These are phyloP conservation scores for Vanderwaltozyma verrucispora DNA, from an alignment of 805 yeast species.

Conservation along the genomic window DNA sequence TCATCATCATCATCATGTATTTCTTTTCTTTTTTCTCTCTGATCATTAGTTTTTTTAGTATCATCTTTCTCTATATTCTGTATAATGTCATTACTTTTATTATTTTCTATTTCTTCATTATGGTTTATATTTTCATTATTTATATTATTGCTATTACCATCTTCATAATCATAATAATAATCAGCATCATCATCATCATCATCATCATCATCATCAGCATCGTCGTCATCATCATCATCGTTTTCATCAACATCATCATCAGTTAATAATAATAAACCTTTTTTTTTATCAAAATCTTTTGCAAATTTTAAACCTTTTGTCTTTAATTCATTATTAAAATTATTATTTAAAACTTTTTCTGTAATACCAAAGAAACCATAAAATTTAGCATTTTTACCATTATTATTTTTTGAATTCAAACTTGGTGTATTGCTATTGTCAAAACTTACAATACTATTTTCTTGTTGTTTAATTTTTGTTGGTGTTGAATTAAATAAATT, in stretches of 20 bases:
- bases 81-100: no score
- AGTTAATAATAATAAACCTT: not conserved
- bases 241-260: not conserved
- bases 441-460: not conserved
- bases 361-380: not conserved
- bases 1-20: not conserved
- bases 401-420: constrained; percentile 1
- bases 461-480: no score
- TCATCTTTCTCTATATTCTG: no score
- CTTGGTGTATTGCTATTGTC: no score
- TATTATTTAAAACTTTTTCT: not conserved
- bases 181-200: not conserved
- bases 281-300: constrained; percentile 1
- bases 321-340: not conserved
- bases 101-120: no score
- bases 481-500: no score
- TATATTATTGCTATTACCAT: no score
- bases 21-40: no score
- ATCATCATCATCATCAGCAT: not conserved
- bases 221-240: not conserved
- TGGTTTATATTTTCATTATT: no score
- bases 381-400: not conserved
- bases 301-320: constrained; percentile 1
- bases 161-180: not conserved
- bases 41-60: no score